Conservation (phyloP, 306 rosid genomes). For the Castanea mollissima region DNA sequence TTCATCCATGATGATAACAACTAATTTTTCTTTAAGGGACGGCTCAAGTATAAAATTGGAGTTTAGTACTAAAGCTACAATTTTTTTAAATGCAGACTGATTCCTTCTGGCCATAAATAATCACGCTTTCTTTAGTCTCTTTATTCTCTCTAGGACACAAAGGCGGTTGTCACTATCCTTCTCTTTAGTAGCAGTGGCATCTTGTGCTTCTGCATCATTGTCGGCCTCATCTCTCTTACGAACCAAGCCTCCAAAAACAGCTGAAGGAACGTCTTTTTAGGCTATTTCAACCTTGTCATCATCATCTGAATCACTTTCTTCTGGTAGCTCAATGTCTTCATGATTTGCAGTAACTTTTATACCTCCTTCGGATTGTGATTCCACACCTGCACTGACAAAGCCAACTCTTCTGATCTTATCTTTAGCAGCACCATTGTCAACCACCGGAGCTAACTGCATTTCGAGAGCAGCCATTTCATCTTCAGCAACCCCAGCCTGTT, state of each 20-base stretch:
- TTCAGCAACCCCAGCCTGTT: conserved; percentile 85
- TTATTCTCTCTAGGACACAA: no score
- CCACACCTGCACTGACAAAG: conserved; percentile 88
- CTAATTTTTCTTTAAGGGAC: neutral
- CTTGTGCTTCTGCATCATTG: conserved; percentile 28
- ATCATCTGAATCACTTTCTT: conserved; percentile 80
- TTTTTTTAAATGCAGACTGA: neutral
- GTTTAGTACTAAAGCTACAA: neutral
- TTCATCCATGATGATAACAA: neutral
- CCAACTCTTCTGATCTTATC: conserved; percentile 63
- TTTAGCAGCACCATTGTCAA: conserved; percentile 19
- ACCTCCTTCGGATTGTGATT: conserved; percentile 57
- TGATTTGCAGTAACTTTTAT: conserved; percentile 38
- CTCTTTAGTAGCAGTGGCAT: no score
- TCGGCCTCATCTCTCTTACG: conserved; percentile 61
- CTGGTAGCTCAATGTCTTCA: conserved; percentile 83
- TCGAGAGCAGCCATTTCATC: conserved; percentile 96
- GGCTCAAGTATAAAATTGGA: neutral
- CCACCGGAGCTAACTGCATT: conserved; percentile 73
- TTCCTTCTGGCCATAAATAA: neutral
- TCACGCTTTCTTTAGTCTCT: no score
- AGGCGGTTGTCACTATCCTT: no score
- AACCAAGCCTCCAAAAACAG: conserved; percentile 81
- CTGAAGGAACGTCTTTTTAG: conserved; percentile 80
- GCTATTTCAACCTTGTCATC: conserved; percentile 68